These are phyloP conservation scores for Thalassiosira ordinaria DNA, from an alignment of 352 stramenopile species.

Conservation along the genomic window DNA sequence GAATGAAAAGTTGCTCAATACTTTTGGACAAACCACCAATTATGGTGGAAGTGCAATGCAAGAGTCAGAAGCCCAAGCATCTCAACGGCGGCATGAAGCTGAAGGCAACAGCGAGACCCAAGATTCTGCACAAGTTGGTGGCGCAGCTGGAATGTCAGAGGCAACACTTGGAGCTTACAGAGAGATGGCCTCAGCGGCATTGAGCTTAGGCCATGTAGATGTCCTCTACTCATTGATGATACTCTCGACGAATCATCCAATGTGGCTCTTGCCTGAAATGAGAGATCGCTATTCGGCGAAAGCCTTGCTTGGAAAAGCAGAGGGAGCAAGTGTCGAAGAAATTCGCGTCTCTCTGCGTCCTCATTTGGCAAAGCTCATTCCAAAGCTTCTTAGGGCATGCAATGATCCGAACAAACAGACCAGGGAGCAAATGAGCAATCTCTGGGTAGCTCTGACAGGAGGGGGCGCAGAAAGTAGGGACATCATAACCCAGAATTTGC, in stretches of 20 bases:
- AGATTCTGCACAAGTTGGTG: slow-evolving; percentile 61
- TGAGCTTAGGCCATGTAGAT: slow-evolving; percentile 66
- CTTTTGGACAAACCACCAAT: slow-evolving; percentile 83
- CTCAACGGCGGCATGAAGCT: slow-evolving; percentile 51
- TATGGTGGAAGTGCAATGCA: slow-evolving; percentile 76
- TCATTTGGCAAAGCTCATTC: slow-evolving; percentile 80
- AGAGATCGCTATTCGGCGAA: slow-evolving; percentile 69
- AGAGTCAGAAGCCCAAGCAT: slow-evolving; percentile 68
- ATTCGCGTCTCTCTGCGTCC: slow-evolving; percentile 68
- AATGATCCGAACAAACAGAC: slow-evolving; percentile 85
- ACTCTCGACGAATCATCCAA: slow-evolving; percentile 72
- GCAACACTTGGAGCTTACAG: slow-evolving; percentile 78
- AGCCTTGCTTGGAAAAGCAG: slow-evolving; percentile 69
- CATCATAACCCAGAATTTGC: slow-evolving; percentile 72
- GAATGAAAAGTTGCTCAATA: slow-evolving; percentile 67
- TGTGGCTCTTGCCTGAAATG: slow-evolving; percentile 64
- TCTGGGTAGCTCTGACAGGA: slow-evolving; percentile 83
- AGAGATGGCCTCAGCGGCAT: slow-evolving; percentile 77
- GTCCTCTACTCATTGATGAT: slow-evolving; percentile 83
- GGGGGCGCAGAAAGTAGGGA: slow-evolving; percentile 71
- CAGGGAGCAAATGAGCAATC: slow-evolving; percentile 78
- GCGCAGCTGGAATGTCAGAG: slow-evolving; percentile 73
- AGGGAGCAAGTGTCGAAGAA: slow-evolving; percentile 52
- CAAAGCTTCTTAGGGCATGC: slow-evolving; percentile 72
- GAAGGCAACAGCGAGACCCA: slow-evolving; percentile 39